Evolutionary conservation across 148 eudicot species (phyloP), one percentile per base, ranked within the genome.

Genomic region (Cornus suecica): DNA sequence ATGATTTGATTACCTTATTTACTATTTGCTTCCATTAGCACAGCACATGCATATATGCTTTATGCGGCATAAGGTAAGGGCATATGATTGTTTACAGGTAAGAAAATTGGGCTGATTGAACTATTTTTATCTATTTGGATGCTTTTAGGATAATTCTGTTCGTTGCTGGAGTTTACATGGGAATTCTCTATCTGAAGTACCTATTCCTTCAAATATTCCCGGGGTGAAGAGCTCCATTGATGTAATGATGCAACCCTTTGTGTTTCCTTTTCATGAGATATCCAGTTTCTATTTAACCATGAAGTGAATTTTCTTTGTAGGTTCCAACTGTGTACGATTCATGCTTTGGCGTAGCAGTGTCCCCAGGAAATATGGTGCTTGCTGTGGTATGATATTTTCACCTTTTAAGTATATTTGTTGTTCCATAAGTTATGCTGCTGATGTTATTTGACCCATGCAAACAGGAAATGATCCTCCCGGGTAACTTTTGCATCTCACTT

Each of bases 291-390:
- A 14, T 41, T 62, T 32, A 72, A 48, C 72, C 45, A 41, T 48
- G 61, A 22, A 11, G 15, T 14, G 26, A 67, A 45, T 68, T 74
- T 71, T 73, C 63, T 63, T 77, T 78, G 78, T 92, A 95, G 97
- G 86, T 91, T 71, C 93, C 97, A 69, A 76, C 84, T 78, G 89
- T 74, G 22, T 92, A 84, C 42, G 92, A 91, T 81, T 85, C 90
- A 64, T 91, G 93, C 89, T 91, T 86, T 79, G 97, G 97, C 66
- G 69, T 95, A 71, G 91, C 97, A 79, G 80, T 86, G 54, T 95
- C 99, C 68, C 97, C 99, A 58, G 97, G 90, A 84, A 91, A 89
- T 85, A 84, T 95, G 78, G 89, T 82, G 64, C 27, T 95, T 79
- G 97, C 93, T 70, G 91, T 95, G 99, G 99, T 94, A 90, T 72